A percentile compares a stretch with the other conserved stretches of the same genome.
Conservation (phyloP, 2,329 filamentous ascomycete genomes). For the Fusarium sp. region DNA sequence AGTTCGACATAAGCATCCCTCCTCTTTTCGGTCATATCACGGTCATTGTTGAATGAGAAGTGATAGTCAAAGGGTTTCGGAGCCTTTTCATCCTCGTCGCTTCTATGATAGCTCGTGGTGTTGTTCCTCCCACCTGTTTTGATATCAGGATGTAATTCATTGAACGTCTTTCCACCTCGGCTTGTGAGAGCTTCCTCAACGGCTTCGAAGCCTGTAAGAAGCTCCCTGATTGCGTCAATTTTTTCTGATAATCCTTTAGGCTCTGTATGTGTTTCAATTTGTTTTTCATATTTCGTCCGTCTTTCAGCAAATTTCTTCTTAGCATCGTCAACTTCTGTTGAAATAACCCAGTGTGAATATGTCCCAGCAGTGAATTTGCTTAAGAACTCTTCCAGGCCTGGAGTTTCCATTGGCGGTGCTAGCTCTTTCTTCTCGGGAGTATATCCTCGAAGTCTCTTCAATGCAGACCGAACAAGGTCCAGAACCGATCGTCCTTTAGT, state of each 20-base stretch:
- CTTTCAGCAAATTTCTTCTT: slow-evolving; percentile 52
- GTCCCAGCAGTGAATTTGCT: slow-evolving; percentile 63
- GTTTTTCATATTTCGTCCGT: slow-evolving; percentile 50
- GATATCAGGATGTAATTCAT: slow-evolving; percentile 71
- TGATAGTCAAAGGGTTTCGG: slow-evolving; percentile 60
- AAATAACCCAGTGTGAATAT: slow-evolving; percentile 71
- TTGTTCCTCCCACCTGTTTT: slow-evolving; percentile 41
- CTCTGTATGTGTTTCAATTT: slow-evolving; percentile 30
- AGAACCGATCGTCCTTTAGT: slow-evolving; percentile 65
- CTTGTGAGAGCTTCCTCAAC: slow-evolving; percentile 60
- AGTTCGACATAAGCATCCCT: slow-evolving; percentile 73
- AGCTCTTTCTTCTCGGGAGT: slow-evolving; percentile 41
- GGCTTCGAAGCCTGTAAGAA: slow-evolving; percentile 26
- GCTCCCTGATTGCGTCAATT: slow-evolving; percentile 61
- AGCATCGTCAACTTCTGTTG: slow-evolving; percentile 54
- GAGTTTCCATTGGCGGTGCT: slow-evolving; percentile 48
- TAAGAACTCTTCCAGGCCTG: slow-evolving; percentile 67
- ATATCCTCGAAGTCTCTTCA: slow-evolving; percentile 65
- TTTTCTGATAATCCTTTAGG: slow-evolving; percentile 62
- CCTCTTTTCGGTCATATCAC: slow-evolving; percentile 67
- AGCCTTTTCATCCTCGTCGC: slow-evolving; percentile 31
- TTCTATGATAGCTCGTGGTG: neutral
- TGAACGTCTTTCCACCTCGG: slow-evolving; percentile 75
- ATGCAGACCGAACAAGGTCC: slow-evolving; percentile 69
- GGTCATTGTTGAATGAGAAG: slow-evolving; percentile 66